A percentile compares a stretch with the other conserved stretches of the same genome.
Evolutionary conservation across 257 asterid genomes (phyloP).

Genomic region (Lycium ferocissimum): DNA sequence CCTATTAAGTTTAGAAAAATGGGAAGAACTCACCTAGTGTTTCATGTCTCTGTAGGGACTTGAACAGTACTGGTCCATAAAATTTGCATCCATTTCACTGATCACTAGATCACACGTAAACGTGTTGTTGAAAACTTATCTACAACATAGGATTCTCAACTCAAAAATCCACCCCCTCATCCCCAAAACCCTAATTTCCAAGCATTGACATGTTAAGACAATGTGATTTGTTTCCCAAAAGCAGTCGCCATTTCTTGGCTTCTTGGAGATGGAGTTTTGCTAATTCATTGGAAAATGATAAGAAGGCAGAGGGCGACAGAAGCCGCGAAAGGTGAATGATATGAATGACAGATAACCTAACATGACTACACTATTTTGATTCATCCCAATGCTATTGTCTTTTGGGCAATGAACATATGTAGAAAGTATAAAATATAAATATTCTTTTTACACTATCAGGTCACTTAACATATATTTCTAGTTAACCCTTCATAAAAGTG

Average conservation of each 20-base stretch:
- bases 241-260: constrained; percentile 48
- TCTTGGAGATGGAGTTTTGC: constrained; percentile 65
- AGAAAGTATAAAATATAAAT: background rate
- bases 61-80: background rate
- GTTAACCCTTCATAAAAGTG: too few species aligned
- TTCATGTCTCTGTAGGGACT: background rate
- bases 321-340: constrained; percentile 24
- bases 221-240: constrained; percentile 45
- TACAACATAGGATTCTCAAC: constrained; percentile 54
- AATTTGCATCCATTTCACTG: background rate
- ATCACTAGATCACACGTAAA: background rate
- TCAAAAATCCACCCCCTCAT: background rate
- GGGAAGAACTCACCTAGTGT: background rate
- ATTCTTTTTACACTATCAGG: background rate
- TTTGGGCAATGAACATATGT: constrained; percentile 37
- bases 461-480: background rate
- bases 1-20: background rate
- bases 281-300: constrained; percentile 24
- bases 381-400: constrained; percentile 56
- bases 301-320: constrained; percentile 29
- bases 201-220: constrained; percentile 14
- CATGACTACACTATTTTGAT: constrained; percentile 36
- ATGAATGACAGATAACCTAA: constrained; percentile 43
- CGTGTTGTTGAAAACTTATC: constrained; percentile 20
- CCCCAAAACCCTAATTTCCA: constrained; percentile 23